Evolutionary conservation across 202 grass and related monocot genomes (phyloP), one percentile per base, ranked within the genome.

Genomic region (Sporobolus alterniflorus): DNA sequence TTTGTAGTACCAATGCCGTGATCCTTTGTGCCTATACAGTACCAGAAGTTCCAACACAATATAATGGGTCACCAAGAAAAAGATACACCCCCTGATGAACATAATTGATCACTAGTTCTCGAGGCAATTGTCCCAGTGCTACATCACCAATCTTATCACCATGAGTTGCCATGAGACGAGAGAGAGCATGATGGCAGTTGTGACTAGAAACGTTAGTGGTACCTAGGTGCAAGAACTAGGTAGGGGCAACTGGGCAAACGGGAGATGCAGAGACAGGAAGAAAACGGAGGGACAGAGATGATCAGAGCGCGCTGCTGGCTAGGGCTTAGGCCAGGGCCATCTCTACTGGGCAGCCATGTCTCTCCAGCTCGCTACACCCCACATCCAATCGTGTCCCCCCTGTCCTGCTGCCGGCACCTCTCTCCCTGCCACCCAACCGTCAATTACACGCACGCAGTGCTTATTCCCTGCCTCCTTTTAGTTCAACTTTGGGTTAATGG

Each of bases 361-460:
- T 83, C 88, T 93, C 78, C 85, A 76, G 33, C 82, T 83, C 85
- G 78, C 85, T 90, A 83, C 91, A 86, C 76, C 73, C 63, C 85
- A 87, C 36, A 61, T 20, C 48, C 28, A 79, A 71, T 52, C 77
- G 69, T 85, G 88, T 34, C 73, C 77, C 84, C 73, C 67, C 44
- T 88, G 88, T 93, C 91, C 70, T n/a, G 74, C 51, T 31, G 34
- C 42, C 72, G 16, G 63, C 24, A 61, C 31, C 34, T 46, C 44
- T n/a, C n/a, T n/a, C 55, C 65, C 67, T 74, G 20, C 83, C 81
- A 66, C 47, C 70, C 50, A 41, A 66, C 72, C 50, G n/a, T 42
- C 62, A 75, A 59, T 59, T 66, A 17, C 59, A 74, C 32, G 32
- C 59, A 66, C 57, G 64, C 62, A 66, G 22, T 26, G 34, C 20